Conservation (phyloP, 257 asterid species). For the Catharanthus roseus region DNA sequence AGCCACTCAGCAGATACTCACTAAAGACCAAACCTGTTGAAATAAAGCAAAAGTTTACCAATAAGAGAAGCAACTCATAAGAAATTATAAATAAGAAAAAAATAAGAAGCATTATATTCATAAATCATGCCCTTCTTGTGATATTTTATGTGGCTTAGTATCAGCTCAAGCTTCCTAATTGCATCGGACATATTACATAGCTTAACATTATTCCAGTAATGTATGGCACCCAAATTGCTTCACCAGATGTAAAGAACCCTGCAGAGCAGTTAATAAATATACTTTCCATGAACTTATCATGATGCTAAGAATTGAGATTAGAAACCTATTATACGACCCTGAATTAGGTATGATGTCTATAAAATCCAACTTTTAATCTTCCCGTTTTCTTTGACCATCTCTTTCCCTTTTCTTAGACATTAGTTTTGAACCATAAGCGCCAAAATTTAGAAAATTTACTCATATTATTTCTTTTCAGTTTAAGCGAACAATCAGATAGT, state of each 20-base stretch:
- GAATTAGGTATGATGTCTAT: background rate
- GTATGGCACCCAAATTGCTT: background rate
- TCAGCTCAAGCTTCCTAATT: background rate
- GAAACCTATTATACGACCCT: background rate
- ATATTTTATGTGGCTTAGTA: background rate
- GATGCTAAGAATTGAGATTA: background rate
- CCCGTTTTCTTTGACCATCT: background rate
- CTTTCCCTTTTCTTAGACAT: background rate
- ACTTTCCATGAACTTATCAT: background rate
- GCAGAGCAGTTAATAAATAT: background rate
- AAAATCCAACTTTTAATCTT: background rate
- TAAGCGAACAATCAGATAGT: background rate
- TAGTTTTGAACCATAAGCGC: background rate
- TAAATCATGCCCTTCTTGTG: background rate
- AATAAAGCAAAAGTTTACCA: background rate
- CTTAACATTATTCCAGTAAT: background rate
- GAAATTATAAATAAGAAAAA: background rate
- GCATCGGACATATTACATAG: background rate
- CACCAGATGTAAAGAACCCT: background rate
- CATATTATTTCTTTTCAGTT: background rate
- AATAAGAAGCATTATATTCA: background rate
- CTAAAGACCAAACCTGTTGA: slow-evolving; percentile 83
- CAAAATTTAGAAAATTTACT: background rate
- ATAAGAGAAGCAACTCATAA: slow-evolving; percentile 3
- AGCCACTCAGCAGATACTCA: slow-evolving; percentile 90